Conservation (phyloP, 768 basidiomycete species). For the Tricholoma sp. region DNA sequence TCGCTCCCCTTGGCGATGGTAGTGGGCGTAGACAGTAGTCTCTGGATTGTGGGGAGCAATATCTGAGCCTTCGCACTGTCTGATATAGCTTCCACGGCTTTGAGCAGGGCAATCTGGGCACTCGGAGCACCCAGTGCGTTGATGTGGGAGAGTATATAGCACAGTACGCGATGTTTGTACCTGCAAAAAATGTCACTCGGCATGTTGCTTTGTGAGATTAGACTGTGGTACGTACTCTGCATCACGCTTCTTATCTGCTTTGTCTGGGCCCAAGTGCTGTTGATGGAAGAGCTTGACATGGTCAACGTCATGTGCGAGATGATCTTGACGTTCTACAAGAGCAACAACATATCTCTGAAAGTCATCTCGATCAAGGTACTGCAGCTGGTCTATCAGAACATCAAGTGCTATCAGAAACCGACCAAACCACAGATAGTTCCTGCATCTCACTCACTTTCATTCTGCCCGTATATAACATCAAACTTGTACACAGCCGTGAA, state of each 20-base stretch:
- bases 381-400: constrained; percentile 37
- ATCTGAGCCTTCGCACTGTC: constrained; percentile 46
- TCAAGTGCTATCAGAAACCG: not conserved
- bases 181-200: constrained; percentile 29
- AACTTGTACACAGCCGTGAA: constrained; percentile 62
- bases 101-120: constrained; percentile 53
- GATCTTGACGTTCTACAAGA: constrained; percentile 45
- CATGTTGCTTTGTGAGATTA: not conserved
- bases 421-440: constrained; percentile 1
- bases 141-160: constrained; percentile 78
- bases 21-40: constrained; percentile 14
- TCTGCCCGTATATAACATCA: constrained; percentile 66
- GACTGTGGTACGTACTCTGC: constrained; percentile 36
- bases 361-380: constrained; percentile 68
- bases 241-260: constrained; percentile 52
- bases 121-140: constrained; percentile 44
- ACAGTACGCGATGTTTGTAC: constrained; percentile 66
- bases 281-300: constrained; percentile 60
- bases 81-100: constrained; percentile 37
- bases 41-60: constrained; percentile 54
- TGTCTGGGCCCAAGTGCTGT: constrained; percentile 42
- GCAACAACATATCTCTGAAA: constrained; percentile 51
- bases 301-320: constrained; percentile 52
- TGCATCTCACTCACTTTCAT: constrained; percentile 39
- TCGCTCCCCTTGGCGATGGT: constrained; percentile 15